Percentiles rank a stretch among this genome's conserved stretches.
These are phyloP conservation scores for Aspergillus indologenus DNA, from an alignment of 495 filamentous ascomycete genomes.

Conservation along the genomic window DNA sequence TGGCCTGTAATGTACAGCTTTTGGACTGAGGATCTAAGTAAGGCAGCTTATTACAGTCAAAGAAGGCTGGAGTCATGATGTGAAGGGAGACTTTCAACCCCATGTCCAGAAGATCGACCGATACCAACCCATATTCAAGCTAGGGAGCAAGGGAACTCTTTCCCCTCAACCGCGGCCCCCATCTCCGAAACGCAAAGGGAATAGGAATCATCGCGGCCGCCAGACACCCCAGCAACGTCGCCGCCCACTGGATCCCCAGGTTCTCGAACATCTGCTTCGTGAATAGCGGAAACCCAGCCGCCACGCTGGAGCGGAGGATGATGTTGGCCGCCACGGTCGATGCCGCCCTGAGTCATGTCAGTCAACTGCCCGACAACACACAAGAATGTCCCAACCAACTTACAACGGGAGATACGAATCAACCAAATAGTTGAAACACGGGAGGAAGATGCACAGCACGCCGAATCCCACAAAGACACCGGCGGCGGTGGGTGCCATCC, in stretches of 20 bases:
- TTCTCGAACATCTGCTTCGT: slow-evolving; percentile 69
- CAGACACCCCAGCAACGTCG: slow-evolving; percentile 69
- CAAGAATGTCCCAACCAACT: slow-evolving; percentile 15
- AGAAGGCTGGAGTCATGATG: too few relatives aligned
- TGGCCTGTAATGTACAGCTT: too few relatives aligned
- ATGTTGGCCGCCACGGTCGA: slow-evolving; percentile 81
- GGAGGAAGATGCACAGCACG: slow-evolving; percentile 23
- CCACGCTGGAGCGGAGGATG: slow-evolving; percentile 68
- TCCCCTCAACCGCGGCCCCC: slow-evolving; percentile 57
- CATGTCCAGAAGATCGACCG: too few relatives aligned
- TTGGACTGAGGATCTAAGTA: too few relatives aligned
- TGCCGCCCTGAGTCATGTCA: slow-evolving; percentile 47
- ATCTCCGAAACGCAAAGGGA: slow-evolving; percentile 61
- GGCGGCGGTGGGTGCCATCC: slow-evolving; percentile 21
- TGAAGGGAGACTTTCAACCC: too few relatives aligned
- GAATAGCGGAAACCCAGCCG: slow-evolving; percentile 75
- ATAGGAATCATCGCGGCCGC: slow-evolving; percentile 66
- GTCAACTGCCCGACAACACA: background rate
- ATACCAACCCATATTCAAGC: too few relatives aligned
- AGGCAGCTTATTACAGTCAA: too few relatives aligned
- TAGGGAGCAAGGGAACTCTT: background rate
- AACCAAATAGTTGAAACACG: slow-evolving; percentile 27
- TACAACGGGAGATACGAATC: slow-evolving; percentile 56
- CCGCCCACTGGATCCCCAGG: slow-evolving; percentile 69
- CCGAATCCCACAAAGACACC: slow-evolving; percentile 21